phyloP scores from a whole-genome alignment of 495 filamentous ascomycete species.

The Glutinoglossum americanum region DNA sequence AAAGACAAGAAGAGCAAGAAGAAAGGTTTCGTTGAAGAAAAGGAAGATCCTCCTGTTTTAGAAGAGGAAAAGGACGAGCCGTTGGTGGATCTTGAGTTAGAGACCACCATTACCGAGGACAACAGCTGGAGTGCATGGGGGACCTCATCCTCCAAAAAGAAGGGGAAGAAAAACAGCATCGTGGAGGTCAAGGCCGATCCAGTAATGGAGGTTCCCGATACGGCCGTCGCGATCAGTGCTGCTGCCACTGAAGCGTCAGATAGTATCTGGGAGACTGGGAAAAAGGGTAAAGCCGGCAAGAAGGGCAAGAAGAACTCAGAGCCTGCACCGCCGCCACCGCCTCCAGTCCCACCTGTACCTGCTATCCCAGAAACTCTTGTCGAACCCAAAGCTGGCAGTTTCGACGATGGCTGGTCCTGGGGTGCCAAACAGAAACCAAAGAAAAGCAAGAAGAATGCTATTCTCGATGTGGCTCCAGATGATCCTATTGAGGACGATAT shows the following conservation, averaged over 20 bases:
- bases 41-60: background rate
- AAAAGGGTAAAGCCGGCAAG: background rate
- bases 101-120: background rate
- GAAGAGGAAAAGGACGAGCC: background rate
- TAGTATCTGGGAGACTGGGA: background rate
- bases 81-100: background rate
- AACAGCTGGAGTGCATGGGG: background rate
- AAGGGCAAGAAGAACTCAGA: background rate
- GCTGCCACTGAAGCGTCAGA: background rate
- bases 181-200: background rate
- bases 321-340: background rate
- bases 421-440: background rate
- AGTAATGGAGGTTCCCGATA: background rate
- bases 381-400: background rate
- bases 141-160: constrained; percentile 1
- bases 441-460: constrained; percentile 5
- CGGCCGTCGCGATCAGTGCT: background rate
- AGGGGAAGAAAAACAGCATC: constrained; percentile 6
- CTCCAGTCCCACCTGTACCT: background rate
- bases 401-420: background rate
- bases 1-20: background rate
- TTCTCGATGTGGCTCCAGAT: background rate
- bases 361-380: background rate
- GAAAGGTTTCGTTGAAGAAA: background rate
- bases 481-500: background rate